Evolutionary conservation across 1,284 basidiomycete genomes (phyloP), one percentile per base, ranked within the genome.

Genomic region (Puccinia hordei): DNA sequence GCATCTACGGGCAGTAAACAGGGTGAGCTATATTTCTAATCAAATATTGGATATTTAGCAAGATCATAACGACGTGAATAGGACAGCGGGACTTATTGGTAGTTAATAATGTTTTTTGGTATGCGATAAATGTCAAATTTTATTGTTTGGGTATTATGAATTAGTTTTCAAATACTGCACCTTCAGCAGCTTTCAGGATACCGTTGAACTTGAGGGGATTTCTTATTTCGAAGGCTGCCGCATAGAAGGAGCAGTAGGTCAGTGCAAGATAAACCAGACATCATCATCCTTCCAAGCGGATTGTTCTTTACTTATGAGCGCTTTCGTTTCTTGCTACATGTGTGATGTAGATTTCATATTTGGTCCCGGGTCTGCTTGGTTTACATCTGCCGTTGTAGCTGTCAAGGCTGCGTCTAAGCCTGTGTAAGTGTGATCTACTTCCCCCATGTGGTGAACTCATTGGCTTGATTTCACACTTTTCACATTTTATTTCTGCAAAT

Each of bases 181-280:
- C 30, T 77, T 77, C 61, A 66, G 41, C 5, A 77, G 75, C 51
- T 77, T 51, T 57, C 75, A 77, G 63, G 75, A 77, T 68, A 77
- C 75, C 13, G 30, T 77, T 30, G 38, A 66, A n/a, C 27, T 65
- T 35, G 22, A 77, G 22, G 63, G 22, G 30, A 17, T n/a, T 12
- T 33, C 59, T 12, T 66, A 51, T n/a, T 77, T 66, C 66, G 46
- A n/a, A 15, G 44, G 63, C 51, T 77, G 61, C 49, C 30, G 66
- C 49, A 55, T 77, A 22, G 75, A 77, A 77, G 75, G 75, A 19
- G 75, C 65, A 3, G 63, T 66, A 4, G 75, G 75, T 78, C 0
- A 44, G 65, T 46, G 19, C n/a, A n/a, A n/a, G 38, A 41, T 41
- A 41, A 6, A 12, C 38, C 12, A 12, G 38, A 41, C 4, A 41